These are phyloP conservation scores for Bimuria novae-zelandiae DNA, from an alignment of 2,329 filamentous ascomycete genomes.

Conservation along the genomic window DNA sequence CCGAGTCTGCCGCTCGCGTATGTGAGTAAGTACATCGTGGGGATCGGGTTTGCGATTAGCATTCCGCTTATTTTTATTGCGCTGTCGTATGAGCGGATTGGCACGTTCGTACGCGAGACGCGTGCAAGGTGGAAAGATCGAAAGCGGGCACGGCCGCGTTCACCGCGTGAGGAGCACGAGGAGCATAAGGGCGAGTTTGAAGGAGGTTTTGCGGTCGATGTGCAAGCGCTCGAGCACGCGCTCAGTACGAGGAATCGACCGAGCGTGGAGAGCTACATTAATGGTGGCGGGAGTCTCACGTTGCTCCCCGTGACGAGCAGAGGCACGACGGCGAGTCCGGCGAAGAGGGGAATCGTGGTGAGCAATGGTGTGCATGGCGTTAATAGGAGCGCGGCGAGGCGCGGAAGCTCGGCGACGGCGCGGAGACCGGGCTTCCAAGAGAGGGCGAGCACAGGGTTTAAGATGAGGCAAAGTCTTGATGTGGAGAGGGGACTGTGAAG, in stretches of 20 bases:
- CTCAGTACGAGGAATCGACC: constrained; percentile 25
- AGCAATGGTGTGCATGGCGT: neutral
- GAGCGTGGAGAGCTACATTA: constrained; percentile 38
- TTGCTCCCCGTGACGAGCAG: constrained; percentile 40
- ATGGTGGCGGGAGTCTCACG: constrained; percentile 17
- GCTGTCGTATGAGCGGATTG: constrained; percentile 50
- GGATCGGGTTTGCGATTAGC: constrained; percentile 59
- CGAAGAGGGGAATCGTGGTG: constrained; percentile 18
- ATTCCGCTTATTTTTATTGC: constrained; percentile 56
- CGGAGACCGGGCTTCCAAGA: constrained; percentile 25
- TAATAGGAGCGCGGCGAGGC: constrained; percentile 7
- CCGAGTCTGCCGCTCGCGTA: constrained; percentile 52
- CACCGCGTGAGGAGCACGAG: neutral
- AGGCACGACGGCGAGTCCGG: constrained; percentile 27
- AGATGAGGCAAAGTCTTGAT: constrained; percentile 38
- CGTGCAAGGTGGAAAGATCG: constrained; percentile 24
- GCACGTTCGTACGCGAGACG: constrained; percentile 37
- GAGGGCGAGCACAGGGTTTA: constrained; percentile 40
- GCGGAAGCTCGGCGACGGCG: constrained; percentile 14
- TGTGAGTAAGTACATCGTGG: constrained; percentile 61
- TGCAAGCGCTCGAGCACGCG: constrained; percentile 31
- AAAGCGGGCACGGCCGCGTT: neutral
- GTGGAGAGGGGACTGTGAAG: constrained; percentile 23
- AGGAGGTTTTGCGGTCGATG: constrained; percentile 25
- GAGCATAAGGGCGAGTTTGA: constrained; percentile 22